Percentiles rank a stretch among this genome's conserved stretches.
Evolutionary conservation across 1,284 basidiomycete genomes (phyloP).

Genomic region (Rhodotorula sp.): DNA sequence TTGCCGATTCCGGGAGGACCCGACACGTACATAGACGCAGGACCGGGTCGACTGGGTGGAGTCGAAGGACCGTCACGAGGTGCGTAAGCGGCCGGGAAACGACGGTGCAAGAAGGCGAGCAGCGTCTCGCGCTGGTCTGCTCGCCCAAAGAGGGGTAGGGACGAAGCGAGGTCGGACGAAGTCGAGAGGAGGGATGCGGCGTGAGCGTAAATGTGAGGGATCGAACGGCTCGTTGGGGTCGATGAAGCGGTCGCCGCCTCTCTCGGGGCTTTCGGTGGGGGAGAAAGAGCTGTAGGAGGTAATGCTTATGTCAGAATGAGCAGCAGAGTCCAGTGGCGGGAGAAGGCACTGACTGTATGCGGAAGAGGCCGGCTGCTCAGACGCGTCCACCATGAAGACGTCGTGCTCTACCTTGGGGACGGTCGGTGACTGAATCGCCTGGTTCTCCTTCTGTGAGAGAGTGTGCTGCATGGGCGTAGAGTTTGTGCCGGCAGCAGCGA

Average conservation of each 20-base stretch:
- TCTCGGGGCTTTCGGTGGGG: background rate
- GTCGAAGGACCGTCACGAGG: background rate
- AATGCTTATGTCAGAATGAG: background rate
- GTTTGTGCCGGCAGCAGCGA: background rate
- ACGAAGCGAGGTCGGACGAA: slow-evolving; percentile 39
- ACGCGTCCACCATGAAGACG: too few species aligned
- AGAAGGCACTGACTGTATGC: background rate
- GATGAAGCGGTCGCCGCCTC: background rate
- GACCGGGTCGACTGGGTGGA: slow-evolving; percentile 12
- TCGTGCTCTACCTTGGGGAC: background rate
- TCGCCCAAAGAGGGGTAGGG: slow-evolving; percentile 47
- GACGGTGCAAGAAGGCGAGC: slow-evolving; percentile 44
- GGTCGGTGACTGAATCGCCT: background rate
- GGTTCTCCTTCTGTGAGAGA: slow-evolving; percentile 1
- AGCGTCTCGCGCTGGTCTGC: slow-evolving; percentile 45
- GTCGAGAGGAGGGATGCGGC: slow-evolving; percentile 47
- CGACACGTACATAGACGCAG: slow-evolving; percentile 49
- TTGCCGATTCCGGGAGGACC: slow-evolving; percentile 54
- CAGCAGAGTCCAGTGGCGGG: too few species aligned
- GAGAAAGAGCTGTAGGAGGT: background rate
- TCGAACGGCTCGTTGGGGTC: background rate
- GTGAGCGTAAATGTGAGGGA: slow-evolving; percentile 48
- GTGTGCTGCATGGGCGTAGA: background rate
- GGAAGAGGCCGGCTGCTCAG: background rate
- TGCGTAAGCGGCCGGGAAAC: slow-evolving; percentile 26